Evolutionary conservation across 2,329 filamentous ascomycete species (phyloP).

Genomic region (Lecanoromycetidae sp.): DNA sequence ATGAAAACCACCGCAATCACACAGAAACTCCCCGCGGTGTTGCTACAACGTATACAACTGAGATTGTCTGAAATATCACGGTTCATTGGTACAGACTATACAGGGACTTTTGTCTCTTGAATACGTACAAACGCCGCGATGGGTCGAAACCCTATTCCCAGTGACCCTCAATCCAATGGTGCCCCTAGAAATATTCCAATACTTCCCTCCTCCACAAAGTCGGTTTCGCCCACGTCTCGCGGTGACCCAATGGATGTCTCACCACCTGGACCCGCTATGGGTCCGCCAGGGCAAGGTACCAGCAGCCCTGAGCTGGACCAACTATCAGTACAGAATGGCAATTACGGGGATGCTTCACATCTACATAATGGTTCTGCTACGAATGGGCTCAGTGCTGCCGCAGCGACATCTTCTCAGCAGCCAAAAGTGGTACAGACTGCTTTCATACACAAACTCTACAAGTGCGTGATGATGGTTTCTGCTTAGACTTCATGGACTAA

Average conservation of each 20-base stretch:
- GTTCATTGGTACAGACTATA: too few species aligned
- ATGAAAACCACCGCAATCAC: too few species aligned
- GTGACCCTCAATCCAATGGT: conserved; percentile 11
- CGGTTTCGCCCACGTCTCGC: conserved; percentile 28
- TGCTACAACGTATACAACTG: too few species aligned
- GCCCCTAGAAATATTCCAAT: conserved; percentile 14
- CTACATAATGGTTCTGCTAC: conserved; percentile 17
- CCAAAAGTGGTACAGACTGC: conserved; percentile 97
- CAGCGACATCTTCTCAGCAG: conserved; percentile 57
- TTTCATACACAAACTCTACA: conserved; percentile 98
- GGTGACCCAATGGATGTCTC: conserved; percentile 46
- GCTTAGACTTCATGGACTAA: conserved; percentile 15
- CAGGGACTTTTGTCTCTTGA: neutral
- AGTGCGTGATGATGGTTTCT: conserved; percentile 44
- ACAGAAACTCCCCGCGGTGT: too few species aligned
- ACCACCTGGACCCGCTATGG: conserved; percentile 36
- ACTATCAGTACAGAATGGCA: conserved; percentile 24
- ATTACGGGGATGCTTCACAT: conserved; percentile 19
- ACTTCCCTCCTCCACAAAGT: conserved; percentile 11
- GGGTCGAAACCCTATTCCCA: conserved; percentile 16
- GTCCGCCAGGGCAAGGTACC: conserved; percentile 36
- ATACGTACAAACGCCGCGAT: conserved; percentile 9
- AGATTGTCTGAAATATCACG: neutral
- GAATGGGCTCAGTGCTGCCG: conserved; percentile 21
- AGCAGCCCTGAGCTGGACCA: conserved; percentile 40